Percentiles rank a stretch among this genome's conserved stretches.
These are phyloP conservation scores for Aspergillus phoenicis DNA, from an alignment of 2,329 filamentous ascomycete species.

Conservation along the genomic window DNA sequence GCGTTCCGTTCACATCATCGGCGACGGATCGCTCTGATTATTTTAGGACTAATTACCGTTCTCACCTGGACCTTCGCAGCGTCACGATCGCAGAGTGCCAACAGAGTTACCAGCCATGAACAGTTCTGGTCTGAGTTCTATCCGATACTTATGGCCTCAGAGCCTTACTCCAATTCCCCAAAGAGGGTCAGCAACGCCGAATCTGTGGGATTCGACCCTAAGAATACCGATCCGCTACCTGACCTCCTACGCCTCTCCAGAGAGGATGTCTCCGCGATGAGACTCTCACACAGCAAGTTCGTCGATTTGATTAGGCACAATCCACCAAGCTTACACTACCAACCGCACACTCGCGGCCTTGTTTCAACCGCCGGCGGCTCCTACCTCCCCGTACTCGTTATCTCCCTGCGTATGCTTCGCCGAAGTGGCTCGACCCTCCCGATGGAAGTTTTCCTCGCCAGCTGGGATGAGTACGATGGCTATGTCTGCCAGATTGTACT, in stretches of 20 bases:
- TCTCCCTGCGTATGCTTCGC: conserved; percentile 26
- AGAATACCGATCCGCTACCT: conserved; percentile 27
- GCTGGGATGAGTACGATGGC: conserved; percentile 35
- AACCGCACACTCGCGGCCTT: conserved; percentile 38
- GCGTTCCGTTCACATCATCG: neutral
- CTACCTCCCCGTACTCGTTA: conserved; percentile 24
- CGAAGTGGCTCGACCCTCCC: conserved; percentile 22
- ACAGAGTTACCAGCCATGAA: neutral
- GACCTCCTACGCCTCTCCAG: conserved; percentile 30
- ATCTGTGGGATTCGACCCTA: conserved; percentile 27
- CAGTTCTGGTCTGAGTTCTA: conserved; percentile 35
- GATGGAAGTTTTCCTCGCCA: conserved; percentile 24
- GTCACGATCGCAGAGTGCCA: neutral
- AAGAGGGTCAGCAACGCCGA: conserved; percentile 21
- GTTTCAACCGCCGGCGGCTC: conserved; percentile 38
- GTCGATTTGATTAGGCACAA: conserved; percentile 24
- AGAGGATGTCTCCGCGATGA: conserved; percentile 31
- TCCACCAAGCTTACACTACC: conserved; percentile 31
- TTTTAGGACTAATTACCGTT: neutral
- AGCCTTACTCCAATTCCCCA: conserved; percentile 28
- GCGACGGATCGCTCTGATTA: conserved; percentile 2
- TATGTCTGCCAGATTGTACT: conserved; percentile 40
- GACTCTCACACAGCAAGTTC: conserved; percentile 32
- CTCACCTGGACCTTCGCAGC: neutral
- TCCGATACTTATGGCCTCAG: conserved; percentile 26